Evolutionary conservation across 1,284 basidiomycete species (phyloP).

Genomic region (Cystobasidium pallidum): DNA sequence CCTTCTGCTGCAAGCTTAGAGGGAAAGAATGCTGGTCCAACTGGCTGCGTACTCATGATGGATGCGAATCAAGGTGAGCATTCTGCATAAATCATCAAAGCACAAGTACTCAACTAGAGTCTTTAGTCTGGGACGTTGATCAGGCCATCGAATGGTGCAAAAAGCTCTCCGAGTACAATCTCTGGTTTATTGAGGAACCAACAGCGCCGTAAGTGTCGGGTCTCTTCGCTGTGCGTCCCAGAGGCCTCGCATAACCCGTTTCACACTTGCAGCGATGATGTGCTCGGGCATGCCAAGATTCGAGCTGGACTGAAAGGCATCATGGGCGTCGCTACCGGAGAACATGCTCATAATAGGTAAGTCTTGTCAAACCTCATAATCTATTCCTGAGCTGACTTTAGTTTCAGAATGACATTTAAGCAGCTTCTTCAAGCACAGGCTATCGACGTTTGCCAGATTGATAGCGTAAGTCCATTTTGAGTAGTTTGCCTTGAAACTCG

Average conservation of each 20-base stretch:
- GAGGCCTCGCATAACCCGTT: too few species aligned
- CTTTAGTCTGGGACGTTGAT: conserved; percentile 82
- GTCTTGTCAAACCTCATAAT: not conserved
- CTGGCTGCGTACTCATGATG: conserved; percentile 92
- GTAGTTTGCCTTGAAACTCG: not conserved
- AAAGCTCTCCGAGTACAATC: conserved; percentile 75
- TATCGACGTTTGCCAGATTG: conserved; percentile 94
- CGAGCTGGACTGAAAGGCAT: conserved; percentile 78
- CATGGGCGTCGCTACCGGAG: conserved; percentile 92
- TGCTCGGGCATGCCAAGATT: conserved; percentile 77
- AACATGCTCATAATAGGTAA: conserved; percentile 81
- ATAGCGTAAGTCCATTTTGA: conserved; percentile 57
- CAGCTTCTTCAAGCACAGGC: conserved; percentile 90
- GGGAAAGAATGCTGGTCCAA: conserved; percentile 92
- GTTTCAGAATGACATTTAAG: conserved; percentile 82
- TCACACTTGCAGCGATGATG: conserved; percentile 65
- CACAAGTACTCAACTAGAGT: not conserved
- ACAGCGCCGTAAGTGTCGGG: conserved; percentile 67
- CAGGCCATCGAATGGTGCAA: conserved; percentile 90
- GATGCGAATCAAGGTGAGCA: conserved; percentile 77
- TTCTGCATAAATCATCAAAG: not conserved
- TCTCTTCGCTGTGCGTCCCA: too few species aligned
- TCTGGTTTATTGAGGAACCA: conserved; percentile 98
- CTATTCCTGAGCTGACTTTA: conserved; percentile 6
- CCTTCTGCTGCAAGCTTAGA: conserved; percentile 56